phyloP scores from a whole-genome alignment of 805 yeast species.

The Suhomyces sp. region DNA sequence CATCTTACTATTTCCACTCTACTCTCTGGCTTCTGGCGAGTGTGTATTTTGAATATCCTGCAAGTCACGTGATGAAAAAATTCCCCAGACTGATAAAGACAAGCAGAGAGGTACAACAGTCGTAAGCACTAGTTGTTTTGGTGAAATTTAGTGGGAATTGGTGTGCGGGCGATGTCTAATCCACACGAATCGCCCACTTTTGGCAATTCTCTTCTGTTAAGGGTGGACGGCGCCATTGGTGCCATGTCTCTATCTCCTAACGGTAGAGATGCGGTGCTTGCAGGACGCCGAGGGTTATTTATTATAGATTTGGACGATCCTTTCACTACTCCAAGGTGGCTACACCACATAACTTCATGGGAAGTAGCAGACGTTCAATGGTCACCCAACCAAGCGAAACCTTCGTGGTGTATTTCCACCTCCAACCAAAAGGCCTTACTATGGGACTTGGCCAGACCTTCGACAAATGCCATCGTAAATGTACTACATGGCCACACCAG shows the following conservation, averaged over 20 bases:
- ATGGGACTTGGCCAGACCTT: conserved; percentile 83
- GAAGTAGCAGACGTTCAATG: conserved; percentile 99
- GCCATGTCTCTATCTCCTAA: conserved; percentile 87
- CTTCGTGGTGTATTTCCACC: conserved; percentile 90
- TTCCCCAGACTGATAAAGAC: background rate
- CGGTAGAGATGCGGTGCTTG: conserved; percentile 91
- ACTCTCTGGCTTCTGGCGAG: background rate
- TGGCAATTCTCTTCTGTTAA: conserved; percentile 74
- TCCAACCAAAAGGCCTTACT: conserved; percentile 93
- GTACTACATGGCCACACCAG: conserved; percentile 87
- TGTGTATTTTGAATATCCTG: background rate
- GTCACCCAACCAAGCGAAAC: conserved; percentile 85
- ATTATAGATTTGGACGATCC: conserved; percentile 95
- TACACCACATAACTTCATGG: conserved; percentile 91
- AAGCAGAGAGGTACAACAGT: too few relatives aligned
- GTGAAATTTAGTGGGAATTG: too few relatives aligned
- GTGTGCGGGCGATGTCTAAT: conserved; percentile 1
- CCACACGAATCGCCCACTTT: conserved; percentile 55
- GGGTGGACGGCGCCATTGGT: conserved; percentile 90
- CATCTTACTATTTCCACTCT: background rate
- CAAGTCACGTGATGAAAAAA: background rate
- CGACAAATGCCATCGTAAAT: conserved; percentile 72
- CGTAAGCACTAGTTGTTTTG: too few relatives aligned
- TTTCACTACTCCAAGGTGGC: conserved; percentile 89
- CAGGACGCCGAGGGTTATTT: conserved; percentile 77